These are phyloP conservation scores for Paramecium sonneborni DNA, from an alignment of 73 alveolate species.

Conservation along the genomic window DNA sequence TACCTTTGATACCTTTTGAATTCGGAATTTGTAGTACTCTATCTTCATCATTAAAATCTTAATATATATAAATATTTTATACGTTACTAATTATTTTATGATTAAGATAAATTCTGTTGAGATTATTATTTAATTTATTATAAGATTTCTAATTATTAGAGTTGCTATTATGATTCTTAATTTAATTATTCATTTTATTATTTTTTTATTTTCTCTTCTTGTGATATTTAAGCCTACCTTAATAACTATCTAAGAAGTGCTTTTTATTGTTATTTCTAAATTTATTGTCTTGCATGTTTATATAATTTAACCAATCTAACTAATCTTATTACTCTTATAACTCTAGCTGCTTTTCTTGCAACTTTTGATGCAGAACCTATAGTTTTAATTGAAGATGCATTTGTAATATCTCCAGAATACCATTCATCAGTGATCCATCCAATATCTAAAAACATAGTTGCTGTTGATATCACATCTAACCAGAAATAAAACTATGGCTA, in stretches of 20 bases:
- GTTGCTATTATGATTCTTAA: not conserved
- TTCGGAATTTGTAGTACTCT: not conserved
- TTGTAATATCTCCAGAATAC: slow-evolving; percentile 66
- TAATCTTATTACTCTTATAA: slow-evolving; percentile 70
- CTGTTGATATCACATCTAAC: slow-evolving; percentile 82
- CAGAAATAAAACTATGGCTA: slow-evolving; percentile 74
- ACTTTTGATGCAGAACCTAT: slow-evolving; percentile 84
- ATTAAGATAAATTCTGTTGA: not conserved
- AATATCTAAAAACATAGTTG: slow-evolving; percentile 79
- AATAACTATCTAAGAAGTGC: not conserved
- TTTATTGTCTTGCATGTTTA: slow-evolving; percentile 58
- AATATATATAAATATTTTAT: not conserved
- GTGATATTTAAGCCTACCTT: not conserved
- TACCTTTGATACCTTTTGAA: not conserved
- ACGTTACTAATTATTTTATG: not conserved
- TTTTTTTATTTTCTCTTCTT: not conserved
- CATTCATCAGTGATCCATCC: slow-evolving; percentile 78
- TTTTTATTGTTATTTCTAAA: not conserved
- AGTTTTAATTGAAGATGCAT: slow-evolving; percentile 77
- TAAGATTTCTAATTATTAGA: not conserved
- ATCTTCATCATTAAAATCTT: not conserved
- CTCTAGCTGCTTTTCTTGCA: slow-evolving; percentile 76
- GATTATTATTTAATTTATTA: not conserved
- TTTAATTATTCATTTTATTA: not conserved
- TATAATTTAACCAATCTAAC: slow-evolving; percentile 72